Evolutionary conservation across 2,329 filamentous ascomycete species (phyloP).

Genomic region (Hymenoscyphus occultus): DNA sequence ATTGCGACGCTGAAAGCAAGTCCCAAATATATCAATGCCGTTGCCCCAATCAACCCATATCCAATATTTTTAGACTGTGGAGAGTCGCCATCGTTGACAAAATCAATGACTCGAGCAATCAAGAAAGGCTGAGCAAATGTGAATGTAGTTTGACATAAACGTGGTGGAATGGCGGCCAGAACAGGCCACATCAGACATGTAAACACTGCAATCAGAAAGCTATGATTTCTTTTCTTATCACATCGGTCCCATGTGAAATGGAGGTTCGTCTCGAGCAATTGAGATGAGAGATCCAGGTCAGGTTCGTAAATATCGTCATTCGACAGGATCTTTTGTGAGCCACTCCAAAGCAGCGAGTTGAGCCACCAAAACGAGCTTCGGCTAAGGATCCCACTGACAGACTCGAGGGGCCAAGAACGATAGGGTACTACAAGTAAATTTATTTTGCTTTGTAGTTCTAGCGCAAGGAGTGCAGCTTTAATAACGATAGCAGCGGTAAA

Average conservation of each 20-base stretch:
- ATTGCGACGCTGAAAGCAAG: slow-evolving; percentile 19
- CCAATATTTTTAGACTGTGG: slow-evolving; percentile 19
- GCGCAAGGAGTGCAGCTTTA: slow-evolving; percentile 23
- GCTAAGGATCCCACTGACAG: slow-evolving; percentile 36
- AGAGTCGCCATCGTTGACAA: slow-evolving; percentile 9
- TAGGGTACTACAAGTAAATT: slow-evolving; percentile 21
- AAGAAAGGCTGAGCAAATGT: slow-evolving; percentile 29
- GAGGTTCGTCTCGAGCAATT: too few relatives aligned
- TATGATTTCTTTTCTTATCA: too few relatives aligned
- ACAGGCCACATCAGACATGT: slow-evolving; percentile 20
- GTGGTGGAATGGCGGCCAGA: slow-evolving; percentile 21
- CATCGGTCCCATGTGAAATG: too few relatives aligned
- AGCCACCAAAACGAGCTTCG: slow-evolving; percentile 40
- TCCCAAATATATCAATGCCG: slow-evolving; percentile 25
- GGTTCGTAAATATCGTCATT: background rate
- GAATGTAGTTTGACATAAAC: slow-evolving; percentile 28
- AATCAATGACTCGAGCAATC: slow-evolving; percentile 19
- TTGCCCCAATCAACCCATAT: slow-evolving; percentile 27
- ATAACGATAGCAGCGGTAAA: slow-evolving; percentile 23
- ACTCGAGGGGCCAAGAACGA: slow-evolving; percentile 29
- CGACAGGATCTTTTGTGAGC: slow-evolving; percentile 24
- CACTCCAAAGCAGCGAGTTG: slow-evolving; percentile 36
- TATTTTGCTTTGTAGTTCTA: slow-evolving; percentile 27
- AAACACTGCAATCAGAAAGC: background rate
- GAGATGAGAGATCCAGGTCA: too few relatives aligned